Conservation (phyloP, 2,329 filamentous ascomycete species). For the Stachybotrys echinatus region DNA sequence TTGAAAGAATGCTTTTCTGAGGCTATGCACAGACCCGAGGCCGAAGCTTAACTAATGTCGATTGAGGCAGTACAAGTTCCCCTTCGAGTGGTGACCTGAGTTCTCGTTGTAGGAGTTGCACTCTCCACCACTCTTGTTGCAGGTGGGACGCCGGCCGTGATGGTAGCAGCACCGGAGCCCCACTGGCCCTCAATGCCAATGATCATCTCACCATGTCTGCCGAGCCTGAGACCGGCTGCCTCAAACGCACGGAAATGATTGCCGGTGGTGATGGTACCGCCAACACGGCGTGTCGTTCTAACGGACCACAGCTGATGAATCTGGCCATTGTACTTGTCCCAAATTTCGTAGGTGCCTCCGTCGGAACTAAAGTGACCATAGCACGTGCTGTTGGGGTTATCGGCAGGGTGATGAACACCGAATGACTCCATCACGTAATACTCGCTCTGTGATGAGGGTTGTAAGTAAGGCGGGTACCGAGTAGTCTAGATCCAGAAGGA, state of each 20-base stretch:
- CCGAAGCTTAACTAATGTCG: slow-evolving; percentile 2
- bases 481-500: background rate
- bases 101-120: slow-evolving; percentile 6
- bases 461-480: background rate
- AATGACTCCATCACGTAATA: slow-evolving; percentile 8
- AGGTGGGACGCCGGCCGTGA: slow-evolving; percentile 4
- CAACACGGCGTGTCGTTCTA: slow-evolving; percentile 41
- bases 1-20: background rate
- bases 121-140: slow-evolving; percentile 4
- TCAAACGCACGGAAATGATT: slow-evolving; percentile 52
- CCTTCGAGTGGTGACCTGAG: slow-evolving; percentile 2
- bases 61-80: slow-evolving; percentile 4
- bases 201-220: slow-evolving; percentile 48
- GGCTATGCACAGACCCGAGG: background rate
- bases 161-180: slow-evolving; percentile 16
- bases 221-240: slow-evolving; percentile 40
- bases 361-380: slow-evolving; percentile 47
- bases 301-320: slow-evolving; percentile 51
- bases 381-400: slow-evolving; percentile 18
- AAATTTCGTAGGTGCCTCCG: slow-evolving; percentile 46
- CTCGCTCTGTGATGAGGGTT: slow-evolving; percentile 1
- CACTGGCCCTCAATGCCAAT: slow-evolving; percentile 44
- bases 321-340: slow-evolving; percentile 31
- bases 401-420: slow-evolving; percentile 6
- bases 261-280: slow-evolving; percentile 45